Evolutionary conservation across 2,329 filamentous ascomycete species (phyloP).

Genomic region (Nannizziopsis barbatae): DNA sequence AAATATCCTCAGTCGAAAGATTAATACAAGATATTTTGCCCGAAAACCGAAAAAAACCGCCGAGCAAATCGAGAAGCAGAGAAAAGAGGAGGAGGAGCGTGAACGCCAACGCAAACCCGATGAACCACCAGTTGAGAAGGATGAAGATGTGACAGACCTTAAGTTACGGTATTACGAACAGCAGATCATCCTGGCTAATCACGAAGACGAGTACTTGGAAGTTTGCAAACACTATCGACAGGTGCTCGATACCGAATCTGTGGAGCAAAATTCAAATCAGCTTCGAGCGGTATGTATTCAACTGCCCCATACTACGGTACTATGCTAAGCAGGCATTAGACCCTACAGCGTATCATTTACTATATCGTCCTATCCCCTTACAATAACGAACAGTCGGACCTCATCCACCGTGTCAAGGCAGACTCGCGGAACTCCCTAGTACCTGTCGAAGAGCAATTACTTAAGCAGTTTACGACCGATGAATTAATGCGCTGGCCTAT

Average conservation of each 20-base stretch:
- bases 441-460: conserved; percentile 66
- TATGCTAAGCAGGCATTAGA: conserved; percentile 39
- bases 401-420: conserved; percentile 82
- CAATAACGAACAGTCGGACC: conserved; percentile 96
- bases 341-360: conserved; percentile 90
- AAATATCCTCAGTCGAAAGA: conserved; percentile 86
- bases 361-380: conserved; percentile 93
- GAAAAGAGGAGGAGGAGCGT: conserved; percentile 65
- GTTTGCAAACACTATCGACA: conserved; percentile 97
- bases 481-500: conserved; percentile 98
- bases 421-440: conserved; percentile 73
- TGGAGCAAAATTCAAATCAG: conserved; percentile 79
- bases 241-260: conserved; percentile 88
- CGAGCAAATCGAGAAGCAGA: conserved; percentile 82
- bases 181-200: conserved; percentile 89
- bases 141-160: conserved; percentile 88
- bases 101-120: conserved; percentile 71
- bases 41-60: conserved; percentile 83
- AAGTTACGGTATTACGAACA: conserved; percentile 96
- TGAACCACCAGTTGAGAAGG: conserved; percentile 59
- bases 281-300: conserved; percentile 60
- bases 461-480: conserved; percentile 88
- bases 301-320: conserved; percentile 14
- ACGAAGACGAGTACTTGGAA: conserved; percentile 94
- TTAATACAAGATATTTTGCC: conserved; percentile 84